A percentile compares a stretch with the other conserved stretches of the same genome.
These are phyloP conservation scores for Achlya hypogyna DNA, from an alignment of 352 stramenopile genomes.

Conservation along the genomic window DNA sequence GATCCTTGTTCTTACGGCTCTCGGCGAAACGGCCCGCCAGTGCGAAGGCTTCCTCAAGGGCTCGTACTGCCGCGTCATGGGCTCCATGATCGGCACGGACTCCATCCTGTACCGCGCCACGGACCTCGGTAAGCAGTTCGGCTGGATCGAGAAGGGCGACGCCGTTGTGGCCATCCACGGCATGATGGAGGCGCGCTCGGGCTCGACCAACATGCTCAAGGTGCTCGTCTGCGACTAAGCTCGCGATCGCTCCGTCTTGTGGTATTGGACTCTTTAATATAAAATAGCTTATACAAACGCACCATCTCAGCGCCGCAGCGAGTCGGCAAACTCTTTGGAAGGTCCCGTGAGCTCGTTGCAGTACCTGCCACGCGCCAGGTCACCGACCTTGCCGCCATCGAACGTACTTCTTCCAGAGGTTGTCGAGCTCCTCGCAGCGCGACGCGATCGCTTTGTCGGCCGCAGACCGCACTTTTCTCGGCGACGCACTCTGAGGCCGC, in stretches of 20 bases:
- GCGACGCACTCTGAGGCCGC: background rate
- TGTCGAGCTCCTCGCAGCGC: conserved; percentile 1
- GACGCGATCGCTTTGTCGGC: background rate
- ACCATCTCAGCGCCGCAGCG: background rate
- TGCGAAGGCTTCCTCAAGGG: conserved; percentile 58
- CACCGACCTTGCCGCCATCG: background rate
- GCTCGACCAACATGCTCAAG: conserved; percentile 89
- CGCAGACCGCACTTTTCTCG: background rate
- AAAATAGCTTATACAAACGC: background rate
- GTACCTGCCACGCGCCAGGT: background rate
- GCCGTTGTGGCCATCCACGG: conserved; percentile 84
- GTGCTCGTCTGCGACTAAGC: conserved; percentile 81
- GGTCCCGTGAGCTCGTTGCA: background rate
- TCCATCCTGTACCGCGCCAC: conserved; percentile 84
- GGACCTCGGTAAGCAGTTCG: conserved; percentile 78
- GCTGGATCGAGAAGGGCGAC: conserved; percentile 83
- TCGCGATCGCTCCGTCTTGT: background rate
- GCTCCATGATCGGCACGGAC: conserved; percentile 85
- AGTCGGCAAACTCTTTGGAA: background rate
- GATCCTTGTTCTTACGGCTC: conserved; percentile 76
- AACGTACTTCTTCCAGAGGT: conserved; percentile 13
- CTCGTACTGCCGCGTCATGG: conserved; percentile 58
- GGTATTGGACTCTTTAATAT: background rate
- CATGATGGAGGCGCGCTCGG: conserved; percentile 77
- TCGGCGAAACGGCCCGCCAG: conserved; percentile 51